Base-by-base conservation (phyloP, 2,329 filamentous ascomycete genomes). In the Alternaria alternata region DNA sequence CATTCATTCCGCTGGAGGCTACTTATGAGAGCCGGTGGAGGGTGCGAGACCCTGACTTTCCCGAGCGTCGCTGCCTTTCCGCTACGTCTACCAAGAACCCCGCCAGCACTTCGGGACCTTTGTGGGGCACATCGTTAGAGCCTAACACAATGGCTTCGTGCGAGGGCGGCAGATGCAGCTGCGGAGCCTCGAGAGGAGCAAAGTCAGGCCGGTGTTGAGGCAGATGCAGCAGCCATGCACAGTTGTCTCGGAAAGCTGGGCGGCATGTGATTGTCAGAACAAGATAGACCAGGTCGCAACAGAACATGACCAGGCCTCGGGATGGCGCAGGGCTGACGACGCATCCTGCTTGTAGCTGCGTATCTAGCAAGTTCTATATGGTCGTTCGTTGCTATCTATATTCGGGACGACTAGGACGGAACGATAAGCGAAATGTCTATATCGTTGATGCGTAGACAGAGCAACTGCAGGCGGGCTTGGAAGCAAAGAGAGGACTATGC, bases 61-160 rank as follows among this genome's bases (percentile, higher is more conserved):
- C 56, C 56, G 56, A 54, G 18, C 22, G 14, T 59, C 43, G 42
- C 49, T 34, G 43, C 16, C 49, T 52, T 59, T 59, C 51, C 57
- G 57, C 20, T 18, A 26, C 22, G 30, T 34, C 46, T 54, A 41
- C 46, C 46, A 34, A 42, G 42, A 49, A 59, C 26, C 56, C 57
- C 51, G 32, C 36, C 44, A 32, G 41, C 51, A 26, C 41, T 14
- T 47, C 20, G 36, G 44, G 41, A 46, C 56, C 39, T 43, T 54
- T 59, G 56, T 38, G 51, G 56, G 56, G 56, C 14, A 38, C 2
- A n/a, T 5, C 24, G 24, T 32, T 11, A 5, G 18, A 11, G n/a
- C 30, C 30, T 5, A 34, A 9, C 38, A 34, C 20, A 12, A 34
- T 32, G 28, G 22, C 46, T 32, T 48, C 18, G 46, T 48, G 7